These are phyloP conservation scores for Rhododendron williamsianum DNA, from an alignment of 148 eudicot genomes.

Conservation along the genomic window DNA sequence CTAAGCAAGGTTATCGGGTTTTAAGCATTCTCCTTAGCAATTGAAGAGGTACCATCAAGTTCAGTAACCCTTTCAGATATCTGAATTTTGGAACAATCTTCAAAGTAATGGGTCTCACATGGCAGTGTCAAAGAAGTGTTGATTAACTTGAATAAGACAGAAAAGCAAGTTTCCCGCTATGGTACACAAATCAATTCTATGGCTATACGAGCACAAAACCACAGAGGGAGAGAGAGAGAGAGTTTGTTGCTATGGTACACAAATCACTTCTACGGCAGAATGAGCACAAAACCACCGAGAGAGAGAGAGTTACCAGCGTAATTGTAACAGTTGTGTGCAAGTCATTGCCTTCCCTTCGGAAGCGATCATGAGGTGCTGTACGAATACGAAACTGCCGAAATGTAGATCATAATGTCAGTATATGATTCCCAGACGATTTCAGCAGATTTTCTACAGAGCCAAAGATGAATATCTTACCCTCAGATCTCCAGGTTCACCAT, in stretches of 20 bases:
- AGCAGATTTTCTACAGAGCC: neutral
- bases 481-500: constrained; percentile 93
- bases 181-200: neutral
- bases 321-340: constrained; percentile 71
- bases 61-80: neutral
- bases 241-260: constrained; percentile 1
- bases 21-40: neutral
- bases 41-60: neutral
- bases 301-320: constrained; percentile 56
- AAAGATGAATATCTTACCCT: constrained; percentile 42
- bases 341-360: constrained; percentile 83
- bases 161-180: constrained; percentile 7
- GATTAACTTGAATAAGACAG: neutral
- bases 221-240: neutral
- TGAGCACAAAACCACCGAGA: too few species aligned
- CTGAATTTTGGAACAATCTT: neutral
- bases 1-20: neutral
- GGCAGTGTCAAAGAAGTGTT: neutral
- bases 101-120: neutral
- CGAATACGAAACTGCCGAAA: constrained; percentile 72
- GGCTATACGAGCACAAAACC: neutral
- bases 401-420: neutral
- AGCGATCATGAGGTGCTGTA: constrained; percentile 86
- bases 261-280: neutral
- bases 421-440: neutral